phyloP scores from a whole-genome alignment of 2,329 filamentous ascomycete genomes.

The Mycosphaerella sp. region DNA sequence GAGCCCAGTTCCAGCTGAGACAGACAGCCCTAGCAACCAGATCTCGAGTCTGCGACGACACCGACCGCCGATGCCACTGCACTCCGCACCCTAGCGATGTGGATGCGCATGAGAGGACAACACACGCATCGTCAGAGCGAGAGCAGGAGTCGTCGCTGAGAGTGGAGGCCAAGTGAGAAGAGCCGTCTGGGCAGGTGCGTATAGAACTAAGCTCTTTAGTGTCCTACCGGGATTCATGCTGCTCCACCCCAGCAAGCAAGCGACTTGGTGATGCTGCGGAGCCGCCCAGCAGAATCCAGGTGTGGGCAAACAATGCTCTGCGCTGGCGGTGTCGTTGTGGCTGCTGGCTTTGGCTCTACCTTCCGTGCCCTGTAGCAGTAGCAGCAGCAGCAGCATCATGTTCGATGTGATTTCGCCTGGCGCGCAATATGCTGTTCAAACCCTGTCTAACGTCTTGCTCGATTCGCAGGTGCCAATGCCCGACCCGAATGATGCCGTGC shows the following conservation, averaged over 20 bases:
- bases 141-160: background rate
- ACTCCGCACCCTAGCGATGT: background rate
- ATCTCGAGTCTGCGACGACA: conserved; percentile 8
- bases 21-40: conserved; percentile 8
- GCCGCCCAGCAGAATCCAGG: background rate
- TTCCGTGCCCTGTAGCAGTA: background rate
- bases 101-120: conserved; percentile 1
- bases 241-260: background rate
- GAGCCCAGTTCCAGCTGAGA: conserved; percentile 2
- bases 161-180: background rate
- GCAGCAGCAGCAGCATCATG: conserved; percentile 11
- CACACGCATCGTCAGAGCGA: background rate
- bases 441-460: conserved; percentile 27
- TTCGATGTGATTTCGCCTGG: conserved; percentile 23
- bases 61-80: background rate
- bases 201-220: conserved; percentile 2
- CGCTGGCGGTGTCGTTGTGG: background rate
- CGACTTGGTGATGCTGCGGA: background rate
- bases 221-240: conserved; percentile 2
- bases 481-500: conserved; percentile 21
- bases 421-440: conserved; percentile 23
- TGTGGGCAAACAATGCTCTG: background rate
- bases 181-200: conserved; percentile 5
- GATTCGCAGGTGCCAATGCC: conserved; percentile 28
- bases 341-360: background rate